phyloP scores from a whole-genome alignment of 768 basidiomycete species.

The Clitopilus hobsonii region DNA sequence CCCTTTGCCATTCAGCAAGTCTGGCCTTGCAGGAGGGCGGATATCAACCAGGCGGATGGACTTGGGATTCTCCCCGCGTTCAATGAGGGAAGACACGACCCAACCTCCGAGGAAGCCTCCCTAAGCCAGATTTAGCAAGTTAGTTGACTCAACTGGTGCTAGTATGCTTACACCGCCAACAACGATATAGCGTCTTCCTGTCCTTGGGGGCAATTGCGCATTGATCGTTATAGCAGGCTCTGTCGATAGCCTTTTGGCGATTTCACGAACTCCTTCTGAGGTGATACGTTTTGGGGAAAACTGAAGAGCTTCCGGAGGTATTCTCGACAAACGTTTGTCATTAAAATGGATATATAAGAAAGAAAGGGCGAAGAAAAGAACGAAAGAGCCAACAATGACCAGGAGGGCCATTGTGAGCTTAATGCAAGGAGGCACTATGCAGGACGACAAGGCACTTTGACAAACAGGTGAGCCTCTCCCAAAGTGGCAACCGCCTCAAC shows the following conservation, averaged over 20 bases:
- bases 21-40: constrained; percentile 51
- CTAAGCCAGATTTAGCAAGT: constrained; percentile 26
- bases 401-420: not conserved
- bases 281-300: constrained; percentile 53
- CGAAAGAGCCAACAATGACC: not conserved
- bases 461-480: not conserved
- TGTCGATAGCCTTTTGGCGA: constrained; percentile 31
- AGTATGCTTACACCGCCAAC: constrained; percentile 53
- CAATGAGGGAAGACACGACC: constrained; percentile 64
- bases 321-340: constrained; percentile 44
- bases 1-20: constrained; percentile 48
- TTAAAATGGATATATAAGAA: constrained; percentile 35
- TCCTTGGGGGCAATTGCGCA: constrained; percentile 57
- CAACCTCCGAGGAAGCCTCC: constrained; percentile 76
- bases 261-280: constrained; percentile 30
- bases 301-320: constrained; percentile 41
- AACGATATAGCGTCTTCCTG: constrained; percentile 72
- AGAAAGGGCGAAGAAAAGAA: constrained; percentile 12
- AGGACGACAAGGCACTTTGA: not conserved
- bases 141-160: not conserved
- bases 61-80: constrained; percentile 66
- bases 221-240: constrained; percentile 28
- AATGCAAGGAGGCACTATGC: not conserved
- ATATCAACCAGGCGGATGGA: constrained; percentile 67
- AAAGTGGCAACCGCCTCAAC: not conserved